Percentiles rank a stretch among this genome's conserved stretches.
phyloP scores from a whole-genome alignment of 805 yeast genomes.

The baker's yeast (Saccharomyces cerevisiae) region DNA sequence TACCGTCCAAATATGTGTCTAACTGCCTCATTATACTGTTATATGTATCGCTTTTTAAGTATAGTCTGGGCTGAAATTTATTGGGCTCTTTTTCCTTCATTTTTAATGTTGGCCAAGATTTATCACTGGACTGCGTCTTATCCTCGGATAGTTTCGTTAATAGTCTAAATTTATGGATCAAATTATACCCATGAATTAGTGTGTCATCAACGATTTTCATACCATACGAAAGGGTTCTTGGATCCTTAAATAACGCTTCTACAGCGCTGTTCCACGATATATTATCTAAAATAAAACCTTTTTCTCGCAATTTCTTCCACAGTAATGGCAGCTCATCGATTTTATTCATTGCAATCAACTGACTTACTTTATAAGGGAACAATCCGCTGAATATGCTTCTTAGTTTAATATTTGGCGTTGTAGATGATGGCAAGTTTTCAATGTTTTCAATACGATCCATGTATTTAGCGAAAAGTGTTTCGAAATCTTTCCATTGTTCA shows the following conservation, averaged over 20 bases:
- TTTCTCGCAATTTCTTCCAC: conserved; percentile 16
- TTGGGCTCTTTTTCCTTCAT: conserved; percentile 13
- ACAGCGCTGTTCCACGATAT: conserved; percentile 28
- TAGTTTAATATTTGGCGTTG: conserved; percentile 16
- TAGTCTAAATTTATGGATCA: conserved; percentile 23
- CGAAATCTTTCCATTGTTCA: conserved; percentile 29
- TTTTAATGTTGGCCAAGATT: conserved; percentile 15
- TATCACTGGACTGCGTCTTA: conserved; percentile 9
- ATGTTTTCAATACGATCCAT: conserved; percentile 12
- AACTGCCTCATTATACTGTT: conserved; percentile 8
- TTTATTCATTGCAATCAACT: conserved; percentile 11
- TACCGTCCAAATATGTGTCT: conserved; percentile 22
- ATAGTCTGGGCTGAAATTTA: conserved; percentile 22
- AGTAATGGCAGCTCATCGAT: conserved; percentile 15
- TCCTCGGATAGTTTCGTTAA: conserved; percentile 11
- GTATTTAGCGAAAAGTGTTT: conserved; percentile 16
- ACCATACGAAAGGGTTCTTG: conserved; percentile 26
- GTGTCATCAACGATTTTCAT: conserved; percentile 25
- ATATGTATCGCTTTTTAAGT: conserved; percentile 21
- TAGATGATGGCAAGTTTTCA: conserved; percentile 16
- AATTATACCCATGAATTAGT: conserved; percentile 33
- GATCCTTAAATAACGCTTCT: conserved; percentile 20
- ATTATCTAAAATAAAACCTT: conserved; percentile 27
- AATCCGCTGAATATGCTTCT: conserved; percentile 16
- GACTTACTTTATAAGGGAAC: conserved; percentile 17